Percentiles rank a stretch among this genome's conserved stretches.
Evolutionary conservation across 2,329 filamentous ascomycete genomes (phyloP).

Genomic region (Seiridium cupressi): DNA sequence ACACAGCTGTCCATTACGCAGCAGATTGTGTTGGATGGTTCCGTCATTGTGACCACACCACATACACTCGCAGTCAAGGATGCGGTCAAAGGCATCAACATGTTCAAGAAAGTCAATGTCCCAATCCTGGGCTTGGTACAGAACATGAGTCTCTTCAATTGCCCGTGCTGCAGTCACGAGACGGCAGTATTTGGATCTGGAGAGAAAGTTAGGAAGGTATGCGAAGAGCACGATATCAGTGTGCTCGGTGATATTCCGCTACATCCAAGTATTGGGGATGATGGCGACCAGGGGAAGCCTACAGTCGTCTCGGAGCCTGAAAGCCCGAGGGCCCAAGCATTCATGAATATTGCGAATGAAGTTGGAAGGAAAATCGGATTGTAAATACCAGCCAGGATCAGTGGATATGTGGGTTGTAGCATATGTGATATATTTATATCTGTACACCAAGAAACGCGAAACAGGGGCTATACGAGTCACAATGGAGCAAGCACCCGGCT

Average conservation of each 20-base stretch:
- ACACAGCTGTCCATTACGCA: slow-evolving; percentile 97
- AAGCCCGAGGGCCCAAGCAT: slow-evolving; percentile 69
- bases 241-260: slow-evolving; percentile 87
- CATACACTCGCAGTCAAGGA: slow-evolving; percentile 92
- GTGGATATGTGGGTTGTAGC: background rate
- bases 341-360: slow-evolving; percentile 65
- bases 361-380: slow-evolving; percentile 47
- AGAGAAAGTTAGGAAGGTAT: slow-evolving; percentile 66
- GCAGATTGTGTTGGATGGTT: slow-evolving; percentile 84
- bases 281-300: slow-evolving; percentile 83
- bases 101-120: slow-evolving; percentile 85
- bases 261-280: slow-evolving; percentile 80
- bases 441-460: no score
- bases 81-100: slow-evolving; percentile 85
- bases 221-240: slow-evolving; percentile 69
- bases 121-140: slow-evolving; percentile 84
- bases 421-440: background rate
- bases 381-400: slow-evolving; percentile 9
- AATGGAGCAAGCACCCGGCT: no score
- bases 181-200: slow-evolving; percentile 73
- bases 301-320: slow-evolving; percentile 85
- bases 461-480: no score
- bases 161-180: slow-evolving; percentile 72
- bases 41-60: slow-evolving; percentile 87
- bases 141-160: slow-evolving; percentile 86